A percentile compares a stretch with the other conserved stretches of the same genome.
Conservation (phyloP, 768 basidiomycete species). For the Suillus lakei region DNA sequence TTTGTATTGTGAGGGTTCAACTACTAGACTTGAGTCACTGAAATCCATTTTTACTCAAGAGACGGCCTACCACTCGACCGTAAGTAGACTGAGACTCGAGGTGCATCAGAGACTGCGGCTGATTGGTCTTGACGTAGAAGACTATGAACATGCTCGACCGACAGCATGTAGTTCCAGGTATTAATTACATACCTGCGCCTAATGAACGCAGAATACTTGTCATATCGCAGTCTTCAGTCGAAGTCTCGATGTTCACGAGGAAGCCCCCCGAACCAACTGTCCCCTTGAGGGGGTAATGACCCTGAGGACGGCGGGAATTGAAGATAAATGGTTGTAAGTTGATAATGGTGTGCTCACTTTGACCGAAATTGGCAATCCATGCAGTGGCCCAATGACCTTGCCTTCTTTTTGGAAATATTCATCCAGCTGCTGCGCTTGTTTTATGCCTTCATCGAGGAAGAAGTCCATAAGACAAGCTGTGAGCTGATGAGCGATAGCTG, state of each 20-base stretch:
- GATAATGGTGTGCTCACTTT: slow-evolving; percentile 33
- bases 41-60: slow-evolving; percentile 22
- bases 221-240: slow-evolving; percentile 32
- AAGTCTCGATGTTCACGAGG: slow-evolving; percentile 26
- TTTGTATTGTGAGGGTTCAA: slow-evolving; percentile 50
- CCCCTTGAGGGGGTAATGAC: slow-evolving; percentile 44
- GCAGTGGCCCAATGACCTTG: slow-evolving; percentile 46
- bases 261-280: slow-evolving; percentile 42
- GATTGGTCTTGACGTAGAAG: slow-evolving; percentile 48
- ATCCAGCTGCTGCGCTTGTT: slow-evolving; percentile 47
- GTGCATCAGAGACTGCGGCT: slow-evolving; percentile 47
- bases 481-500: slow-evolving; percentile 56
- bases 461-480: slow-evolving; percentile 45
- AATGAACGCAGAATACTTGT: slow-evolving; percentile 42
- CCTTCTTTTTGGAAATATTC: slow-evolving; percentile 42
- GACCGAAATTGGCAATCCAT: slow-evolving; percentile 45
- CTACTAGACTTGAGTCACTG: slow-evolving; percentile 20
- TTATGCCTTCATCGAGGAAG: slow-evolving; percentile 48
- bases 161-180: background rate
- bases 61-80: slow-evolving; percentile 31
- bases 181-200: slow-evolving; percentile 42
- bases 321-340: background rate
- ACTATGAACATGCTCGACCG: slow-evolving; percentile 28
- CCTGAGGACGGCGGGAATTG: slow-evolving; percentile 25
- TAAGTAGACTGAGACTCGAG: slow-evolving; percentile 41